phyloP scores from a whole-genome alignment of 306 rosid genomes.

The Gillenia trifoliata region DNA sequence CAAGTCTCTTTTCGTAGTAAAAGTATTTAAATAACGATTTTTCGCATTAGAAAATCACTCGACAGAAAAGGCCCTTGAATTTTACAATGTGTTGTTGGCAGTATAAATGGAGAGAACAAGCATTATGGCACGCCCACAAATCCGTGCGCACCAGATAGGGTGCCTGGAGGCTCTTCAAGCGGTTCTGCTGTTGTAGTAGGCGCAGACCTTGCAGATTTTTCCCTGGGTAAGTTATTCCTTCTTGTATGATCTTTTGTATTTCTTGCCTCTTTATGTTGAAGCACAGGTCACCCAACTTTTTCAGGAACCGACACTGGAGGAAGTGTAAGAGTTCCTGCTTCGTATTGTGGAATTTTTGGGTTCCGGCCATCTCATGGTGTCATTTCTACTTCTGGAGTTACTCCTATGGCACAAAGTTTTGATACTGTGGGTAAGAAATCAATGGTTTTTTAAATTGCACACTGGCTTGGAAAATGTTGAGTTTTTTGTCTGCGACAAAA shows the following conservation, averaged over 20 bases:
- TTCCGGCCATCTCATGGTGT: conserved; percentile 81
- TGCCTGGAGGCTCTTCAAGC: conserved; percentile 61
- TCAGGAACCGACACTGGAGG: conserved; percentile 95
- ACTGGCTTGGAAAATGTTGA: background rate
- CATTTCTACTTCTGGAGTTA: conserved; percentile 60
- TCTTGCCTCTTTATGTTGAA: conserved; percentile 12
- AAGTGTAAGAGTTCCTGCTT: conserved; percentile 90
- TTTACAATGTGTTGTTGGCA: conserved; percentile 17
- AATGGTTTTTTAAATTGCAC: background rate
- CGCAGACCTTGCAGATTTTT: conserved; percentile 80
- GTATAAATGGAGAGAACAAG: conserved; percentile 47
- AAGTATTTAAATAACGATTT: background rate
- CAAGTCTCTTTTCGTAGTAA: background rate
- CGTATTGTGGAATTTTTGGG: conserved; percentile 88
- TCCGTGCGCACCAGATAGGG: conserved; percentile 40
- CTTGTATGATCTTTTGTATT: conserved; percentile 10
- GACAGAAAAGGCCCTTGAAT: conserved; percentile 4
- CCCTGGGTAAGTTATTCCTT: conserved; percentile 49
- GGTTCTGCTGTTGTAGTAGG: conserved; percentile 76
- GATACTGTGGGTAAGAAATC: conserved; percentile 76
- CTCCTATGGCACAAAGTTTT: conserved; percentile 86
- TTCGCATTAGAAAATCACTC: background rate
- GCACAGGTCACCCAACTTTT: background rate
- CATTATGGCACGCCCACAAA: conserved; percentile 57
- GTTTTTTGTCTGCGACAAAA: background rate